Percentiles rank a stretch among this genome's conserved stretches.
These are phyloP conservation scores for Clathrospora elynae DNA, from an alignment of 2,329 filamentous ascomycete species.

Conservation along the genomic window DNA sequence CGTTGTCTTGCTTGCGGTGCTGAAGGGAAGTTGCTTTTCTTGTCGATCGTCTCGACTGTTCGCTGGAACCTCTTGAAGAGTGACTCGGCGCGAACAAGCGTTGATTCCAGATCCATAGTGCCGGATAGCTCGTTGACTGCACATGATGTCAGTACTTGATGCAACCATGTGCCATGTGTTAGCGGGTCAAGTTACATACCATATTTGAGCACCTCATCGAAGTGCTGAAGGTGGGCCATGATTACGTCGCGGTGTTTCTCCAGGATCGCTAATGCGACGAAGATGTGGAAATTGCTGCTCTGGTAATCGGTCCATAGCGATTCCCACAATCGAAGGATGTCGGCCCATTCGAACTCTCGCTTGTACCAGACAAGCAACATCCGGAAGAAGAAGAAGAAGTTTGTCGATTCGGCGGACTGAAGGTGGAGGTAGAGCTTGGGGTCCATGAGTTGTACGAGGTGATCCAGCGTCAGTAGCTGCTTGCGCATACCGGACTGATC, in stretches of 20 bases:
- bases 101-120: slow-evolving; percentile 87
- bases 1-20: slow-evolving; percentile 56
- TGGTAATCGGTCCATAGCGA: slow-evolving; percentile 90
- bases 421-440: slow-evolving; percentile 91
- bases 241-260: slow-evolving; percentile 97
- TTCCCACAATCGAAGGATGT: slow-evolving; percentile 90
- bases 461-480: slow-evolving; percentile 88
- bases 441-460: slow-evolving; percentile 95
- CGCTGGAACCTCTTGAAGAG: slow-evolving; percentile 88
- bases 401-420: slow-evolving; percentile 88
- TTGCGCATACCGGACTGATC: slow-evolving; percentile 96
- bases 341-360: slow-evolving; percentile 88
- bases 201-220: slow-evolving; percentile 97
- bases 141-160: slow-evolving; percentile 11
- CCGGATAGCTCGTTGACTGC: slow-evolving; percentile 92
- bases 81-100: slow-evolving; percentile 83
- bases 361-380: slow-evolving; percentile 99
- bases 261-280: slow-evolving; percentile 88
- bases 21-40: slow-evolving; percentile 81
- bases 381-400: slow-evolving; percentile 99
- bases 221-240: slow-evolving; percentile 89
- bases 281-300: slow-evolving; percentile 89
- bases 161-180: background rate
- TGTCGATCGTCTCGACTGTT: slow-evolving; percentile 88
- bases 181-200: slow-evolving; percentile 58